Percentiles rank a stretch among this genome's conserved stretches.
Conservation (phyloP, 208 protist genomes). For the Acanthamoeba quina region DNA sequence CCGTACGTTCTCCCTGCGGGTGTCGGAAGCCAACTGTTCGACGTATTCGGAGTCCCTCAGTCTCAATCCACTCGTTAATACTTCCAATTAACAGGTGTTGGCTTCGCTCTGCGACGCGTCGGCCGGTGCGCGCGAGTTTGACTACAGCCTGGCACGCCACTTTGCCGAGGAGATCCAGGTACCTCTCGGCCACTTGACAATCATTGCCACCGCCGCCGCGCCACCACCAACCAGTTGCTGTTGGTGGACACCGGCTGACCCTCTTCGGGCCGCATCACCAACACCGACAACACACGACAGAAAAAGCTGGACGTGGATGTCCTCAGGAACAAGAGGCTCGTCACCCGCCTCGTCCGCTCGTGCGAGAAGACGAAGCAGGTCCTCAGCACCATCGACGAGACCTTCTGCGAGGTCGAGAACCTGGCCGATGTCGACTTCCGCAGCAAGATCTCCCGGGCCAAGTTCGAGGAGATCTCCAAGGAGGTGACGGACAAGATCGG, state of each 20-base stretch:
- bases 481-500: conserved; percentile 26
- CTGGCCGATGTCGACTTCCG: conserved; percentile 48
- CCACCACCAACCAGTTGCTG: too few relatives aligned
- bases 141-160: conserved; percentile 36
- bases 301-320: conserved; percentile 40
- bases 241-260: not conserved
- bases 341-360: not conserved
- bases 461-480: conserved; percentile 63
- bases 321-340: conserved; percentile 1
- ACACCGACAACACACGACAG: not conserved
- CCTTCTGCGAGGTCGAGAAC: conserved; percentile 68
- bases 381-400: conserved; percentile 69
- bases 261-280: not conserved
- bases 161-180: conserved; percentile 54
- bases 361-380: conserved; percentile 60
- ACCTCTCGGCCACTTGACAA: not conserved
- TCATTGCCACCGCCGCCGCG: too few relatives aligned
- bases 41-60: too few relatives aligned
- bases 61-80: too few relatives aligned
- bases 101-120: conserved; percentile 39
- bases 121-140: conserved; percentile 52
- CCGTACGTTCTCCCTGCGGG: not conserved
- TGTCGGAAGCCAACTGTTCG: too few relatives aligned
- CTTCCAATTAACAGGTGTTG: too few relatives aligned
- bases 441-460: conserved; percentile 60